These are phyloP conservation scores for Hypoxylon sp. DNA, from an alignment of 2,329 filamentous ascomycete species.

Conservation along the genomic window DNA sequence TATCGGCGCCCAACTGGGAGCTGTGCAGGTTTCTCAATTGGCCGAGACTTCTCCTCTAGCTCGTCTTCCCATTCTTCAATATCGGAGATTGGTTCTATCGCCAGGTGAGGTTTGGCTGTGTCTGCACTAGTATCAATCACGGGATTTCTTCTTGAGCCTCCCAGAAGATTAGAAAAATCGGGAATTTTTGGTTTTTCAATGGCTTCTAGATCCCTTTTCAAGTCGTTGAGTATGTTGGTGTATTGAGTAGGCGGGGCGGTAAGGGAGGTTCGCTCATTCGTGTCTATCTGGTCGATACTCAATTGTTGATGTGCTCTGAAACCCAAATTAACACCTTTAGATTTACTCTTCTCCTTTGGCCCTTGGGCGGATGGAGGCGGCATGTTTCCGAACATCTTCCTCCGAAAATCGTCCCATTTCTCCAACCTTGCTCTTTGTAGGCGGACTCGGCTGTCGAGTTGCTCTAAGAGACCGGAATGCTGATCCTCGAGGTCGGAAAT, in stretches of 20 bases:
- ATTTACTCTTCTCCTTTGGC: constrained; percentile 45
- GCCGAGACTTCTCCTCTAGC: constrained; percentile 44
- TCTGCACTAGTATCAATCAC: constrained; percentile 22
- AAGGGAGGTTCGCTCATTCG: constrained; percentile 28
- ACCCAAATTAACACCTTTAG: constrained; percentile 66
- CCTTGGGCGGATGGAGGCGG: constrained; percentile 48
- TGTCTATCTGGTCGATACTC: constrained; percentile 58
- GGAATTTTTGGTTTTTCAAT: constrained; percentile 52
- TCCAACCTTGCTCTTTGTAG: constrained; percentile 77
- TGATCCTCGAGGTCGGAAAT: constrained; percentile 70
- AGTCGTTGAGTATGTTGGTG: constrained; percentile 58
- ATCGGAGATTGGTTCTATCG: constrained; percentile 61
- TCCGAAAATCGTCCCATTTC: constrained; percentile 80
- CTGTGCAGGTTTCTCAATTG: constrained; percentile 31
- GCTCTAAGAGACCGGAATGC: constrained; percentile 72
- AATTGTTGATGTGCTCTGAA: constrained; percentile 69
- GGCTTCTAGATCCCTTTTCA: constrained; percentile 60
- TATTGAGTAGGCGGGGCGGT: constrained; percentile 61
- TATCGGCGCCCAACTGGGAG: constrained; percentile 20
- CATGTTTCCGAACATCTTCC: constrained; percentile 61
- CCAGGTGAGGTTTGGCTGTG: constrained; percentile 14
- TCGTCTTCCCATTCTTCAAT: constrained; percentile 70
- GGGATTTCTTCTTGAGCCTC: constrained; percentile 36
- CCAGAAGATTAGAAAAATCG: constrained; percentile 50
- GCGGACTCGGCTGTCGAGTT: constrained; percentile 77